Conservation (phyloP, 805 yeast species). For the Wickerhamomyces subpelliculosus region DNA sequence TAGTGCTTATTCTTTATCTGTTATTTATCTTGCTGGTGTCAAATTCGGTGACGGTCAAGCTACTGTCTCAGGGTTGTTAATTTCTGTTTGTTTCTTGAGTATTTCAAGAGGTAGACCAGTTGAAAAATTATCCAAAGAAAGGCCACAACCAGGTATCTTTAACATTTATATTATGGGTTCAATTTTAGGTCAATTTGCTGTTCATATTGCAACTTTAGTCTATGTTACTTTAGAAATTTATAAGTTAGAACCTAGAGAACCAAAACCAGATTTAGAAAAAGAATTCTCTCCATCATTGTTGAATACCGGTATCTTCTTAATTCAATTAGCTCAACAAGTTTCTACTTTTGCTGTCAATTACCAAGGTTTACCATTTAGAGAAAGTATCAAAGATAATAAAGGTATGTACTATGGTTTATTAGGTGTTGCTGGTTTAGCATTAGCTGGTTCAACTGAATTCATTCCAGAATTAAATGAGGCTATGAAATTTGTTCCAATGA, state of each 20-base stretch:
- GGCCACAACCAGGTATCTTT: slow-evolving; percentile 98
- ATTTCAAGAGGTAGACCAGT: slow-evolving; percentile 91
- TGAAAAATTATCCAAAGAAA: slow-evolving; percentile 80
- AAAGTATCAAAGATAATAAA: slow-evolving; percentile 79
- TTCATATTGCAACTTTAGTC: slow-evolving; percentile 77
- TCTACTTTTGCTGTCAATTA: slow-evolving; percentile 97
- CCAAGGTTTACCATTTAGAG: slow-evolving; percentile 95
- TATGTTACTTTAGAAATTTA: slow-evolving; percentile 82
- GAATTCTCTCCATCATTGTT: slow-evolving; percentile 82
- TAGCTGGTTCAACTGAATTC: slow-evolving; percentile 90
- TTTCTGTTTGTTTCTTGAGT: slow-evolving; percentile 91
- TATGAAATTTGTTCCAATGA: slow-evolving; percentile 88
- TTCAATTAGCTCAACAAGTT: slow-evolving; percentile 93
- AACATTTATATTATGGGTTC: slow-evolving; percentile 97
- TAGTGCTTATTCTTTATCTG: slow-evolving; percentile 92
- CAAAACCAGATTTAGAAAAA: slow-evolving; percentile 83
- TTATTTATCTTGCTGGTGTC: slow-evolving; percentile 92
- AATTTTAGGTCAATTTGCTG: slow-evolving; percentile 90
- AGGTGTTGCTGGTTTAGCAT: slow-evolving; percentile 84
- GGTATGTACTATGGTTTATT: slow-evolving; percentile 96
- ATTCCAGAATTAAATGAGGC: slow-evolving; percentile 91
- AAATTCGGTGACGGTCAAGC: slow-evolving; percentile 98
- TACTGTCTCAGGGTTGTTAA: slow-evolving; percentile 88
- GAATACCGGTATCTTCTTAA: slow-evolving; percentile 92
- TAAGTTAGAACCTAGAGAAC: slow-evolving; percentile 86